Base-by-base conservation (phyloP, 345 rosid species). In the Ceriops decandra region DNA sequence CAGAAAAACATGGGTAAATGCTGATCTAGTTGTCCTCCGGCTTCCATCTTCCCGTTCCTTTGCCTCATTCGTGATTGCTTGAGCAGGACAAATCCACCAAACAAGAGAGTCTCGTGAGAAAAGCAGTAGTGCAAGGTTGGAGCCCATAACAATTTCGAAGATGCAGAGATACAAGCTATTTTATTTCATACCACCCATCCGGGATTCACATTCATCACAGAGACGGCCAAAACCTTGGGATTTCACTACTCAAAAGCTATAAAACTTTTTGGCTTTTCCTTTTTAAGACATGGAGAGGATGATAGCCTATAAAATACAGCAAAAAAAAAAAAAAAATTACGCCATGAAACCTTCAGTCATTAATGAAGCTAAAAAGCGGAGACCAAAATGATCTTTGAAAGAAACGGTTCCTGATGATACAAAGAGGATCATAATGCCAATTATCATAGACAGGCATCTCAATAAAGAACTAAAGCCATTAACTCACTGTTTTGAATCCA, bases 21-120 rank as follows among this genome's bases (percentile, higher is more conserved):
- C 53, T 80, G 62, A 91, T 95, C 99, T 90, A 46, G 98, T 95
- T 68, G 99, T 90, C 80, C 98, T 84, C 24, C 99, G 98, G 72
- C 99, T 95, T 69, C 99, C 99, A 86, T 95, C 98, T 80, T 95
- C 98, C 61, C 99, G 81, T 69, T 91, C 99, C 71, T 95, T 98
- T 22, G 98, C 99, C 79, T 95, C 99, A 46, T 91, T 95, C 49
- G 99, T 95, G 76, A 95, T 95, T 33, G 99, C 98, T 79, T 87
- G 99, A 21, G 96, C 98, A 68, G 99, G 99, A 73, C 99, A 95
- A 64, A 95, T 79, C 98, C 90, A 78, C 68, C 64, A 70, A 79
- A 64, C 78, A 70, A 52, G 57, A 57, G 61, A 9, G 51, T 27
- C 13, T 15, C 54, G 52, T 61, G 54, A 76, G 64, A 68, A 52